These are phyloP conservation scores for Metschnikowia baotianmanensis DNA, from an alignment of 805 yeast genomes.

Conservation along the genomic window DNA sequence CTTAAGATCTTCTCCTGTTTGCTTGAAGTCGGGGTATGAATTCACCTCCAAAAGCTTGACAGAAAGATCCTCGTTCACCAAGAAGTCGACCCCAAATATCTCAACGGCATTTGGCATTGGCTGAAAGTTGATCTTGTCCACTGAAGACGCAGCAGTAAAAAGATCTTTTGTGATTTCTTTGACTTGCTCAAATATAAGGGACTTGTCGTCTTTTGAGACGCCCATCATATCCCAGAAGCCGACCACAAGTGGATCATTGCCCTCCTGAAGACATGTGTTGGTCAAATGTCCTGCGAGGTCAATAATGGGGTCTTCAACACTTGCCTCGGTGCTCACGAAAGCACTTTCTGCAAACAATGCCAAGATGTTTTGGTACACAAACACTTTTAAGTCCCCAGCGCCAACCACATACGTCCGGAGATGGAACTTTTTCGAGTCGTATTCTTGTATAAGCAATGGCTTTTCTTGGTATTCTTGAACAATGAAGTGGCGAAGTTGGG, in stretches of 20 bases:
- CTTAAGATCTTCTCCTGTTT: conserved; percentile 80
- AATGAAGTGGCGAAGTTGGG: conserved; percentile 87
- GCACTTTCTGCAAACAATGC: conserved; percentile 70
- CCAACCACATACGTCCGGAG: conserved; percentile 81
- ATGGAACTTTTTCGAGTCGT: conserved; percentile 78
- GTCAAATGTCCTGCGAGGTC: conserved; percentile 79
- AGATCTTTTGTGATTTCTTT: conserved; percentile 63
- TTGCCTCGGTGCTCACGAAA: conserved; percentile 36
- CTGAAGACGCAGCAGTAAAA: conserved; percentile 76
- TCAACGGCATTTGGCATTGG: conserved; percentile 82
- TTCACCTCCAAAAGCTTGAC: conserved; percentile 80
- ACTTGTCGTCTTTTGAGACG: conserved; percentile 28
- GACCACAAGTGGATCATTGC: conserved; percentile 50
- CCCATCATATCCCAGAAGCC: conserved; percentile 60
- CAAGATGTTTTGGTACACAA: conserved; percentile 75
- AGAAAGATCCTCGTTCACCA: conserved; percentile 55
- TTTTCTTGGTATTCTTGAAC: conserved; percentile 74
- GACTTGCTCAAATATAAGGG: conserved; percentile 50
- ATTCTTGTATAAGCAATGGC: conserved; percentile 64
- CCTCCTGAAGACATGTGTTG: conserved; percentile 85
- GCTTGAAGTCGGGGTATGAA: conserved; percentile 95
- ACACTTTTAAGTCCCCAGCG: conserved; percentile 71
- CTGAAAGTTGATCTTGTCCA: conserved; percentile 80
- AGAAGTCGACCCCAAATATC: conserved; percentile 83
- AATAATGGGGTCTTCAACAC: conserved; percentile 29